Evolutionary conservation across 1,284 basidiomycete species (phyloP), one percentile per base, ranked within the genome.

Genomic region (Ceratobasidium sp.): DNA sequence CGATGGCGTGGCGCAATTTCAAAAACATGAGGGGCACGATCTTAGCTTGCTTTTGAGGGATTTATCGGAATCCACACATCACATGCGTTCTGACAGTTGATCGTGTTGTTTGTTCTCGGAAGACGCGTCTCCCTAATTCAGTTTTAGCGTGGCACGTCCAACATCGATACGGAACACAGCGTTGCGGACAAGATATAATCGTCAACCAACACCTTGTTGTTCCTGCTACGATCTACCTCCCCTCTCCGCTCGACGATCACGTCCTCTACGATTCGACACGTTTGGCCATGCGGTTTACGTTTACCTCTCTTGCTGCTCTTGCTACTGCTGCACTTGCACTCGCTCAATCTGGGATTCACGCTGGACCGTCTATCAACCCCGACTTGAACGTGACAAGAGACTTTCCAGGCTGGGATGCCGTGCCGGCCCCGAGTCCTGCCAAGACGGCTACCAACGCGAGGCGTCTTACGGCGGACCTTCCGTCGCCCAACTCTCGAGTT

Each of bases 401-500:
- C 31, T 37, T 53, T 49, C 59, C 59, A 22, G 54, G 54, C 8
- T 58, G 54, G 54, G 61, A 39, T 14, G 61, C 39, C 48, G 19
- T 48, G 8, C 61, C 61, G 2, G 24, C 39, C 22, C 31, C 54
- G 16, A 29, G 27, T 14, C 54, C 54, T 8, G 14, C 39, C 14
- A n/a, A 51, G 46, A 29, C 63, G 19, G 48, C 29, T 27, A 74
- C 73, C 62, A 64, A 74, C 39, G 62, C 63, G n/a, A 74, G 64
- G 51, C 62, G 73, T 14, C 59, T 66, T 29, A 62, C 73, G 24
- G 62, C 62, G 24, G 54, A 66, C 43, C 31, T 74, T 24, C 49
- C 62, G 2, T 37, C 59, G 37, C 62, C 64, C 19, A 43, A 54
- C 49, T 37, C 73, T 46, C 39, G 56, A 22, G 34, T 62, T 16